Percentiles rank a stretch among this genome's conserved stretches.
Conservation (phyloP, 1,139 yeast species). For the Kodamaea suecica region DNA sequence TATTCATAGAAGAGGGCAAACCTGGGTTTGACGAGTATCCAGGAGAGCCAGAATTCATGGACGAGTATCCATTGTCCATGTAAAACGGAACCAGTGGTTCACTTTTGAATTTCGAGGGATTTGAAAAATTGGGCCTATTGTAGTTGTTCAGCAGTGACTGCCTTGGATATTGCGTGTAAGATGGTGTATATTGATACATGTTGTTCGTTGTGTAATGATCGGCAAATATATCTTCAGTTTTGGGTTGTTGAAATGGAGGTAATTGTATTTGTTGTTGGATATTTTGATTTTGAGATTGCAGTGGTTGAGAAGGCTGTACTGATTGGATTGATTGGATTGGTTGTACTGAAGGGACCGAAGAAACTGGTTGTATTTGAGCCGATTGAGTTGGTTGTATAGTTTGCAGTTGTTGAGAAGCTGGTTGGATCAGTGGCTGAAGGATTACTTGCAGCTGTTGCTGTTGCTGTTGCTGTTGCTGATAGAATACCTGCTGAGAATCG, state of each 20-base stretch:
- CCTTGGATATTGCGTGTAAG: constrained; percentile 3
- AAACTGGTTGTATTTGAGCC: background rate
- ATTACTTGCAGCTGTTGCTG: constrained; percentile 4
- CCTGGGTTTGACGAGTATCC: constrained; percentile 4
- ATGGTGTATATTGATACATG: constrained; percentile 6
- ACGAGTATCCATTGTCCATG: background rate
- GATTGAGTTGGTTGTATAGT: background rate
- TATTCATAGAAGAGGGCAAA: constrained; percentile 7
- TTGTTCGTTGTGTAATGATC: constrained; percentile 5
- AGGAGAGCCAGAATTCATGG: background rate
- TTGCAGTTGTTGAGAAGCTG: constrained; percentile 2
- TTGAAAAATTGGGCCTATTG: constrained; percentile 9
- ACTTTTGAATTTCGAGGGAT: constrained; percentile 11
- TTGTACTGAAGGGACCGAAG: background rate
- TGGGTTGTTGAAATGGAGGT: constrained; percentile 2
- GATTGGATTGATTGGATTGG: background rate
- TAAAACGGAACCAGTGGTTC: constrained; percentile 6
- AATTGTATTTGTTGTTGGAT: background rate
- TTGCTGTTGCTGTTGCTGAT: constrained; percentile 8
- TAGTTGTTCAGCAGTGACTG: constrained; percentile 2
- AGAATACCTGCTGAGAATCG: constrained; percentile 3
- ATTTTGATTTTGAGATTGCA: too few species aligned
- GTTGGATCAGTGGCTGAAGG: background rate
- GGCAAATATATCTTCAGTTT: constrained; percentile 1
- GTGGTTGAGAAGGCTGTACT: too few species aligned